These are phyloP conservation scores for Penium margaritaceum DNA, from an alignment of 139 green algal species.

Conservation along the genomic window DNA sequence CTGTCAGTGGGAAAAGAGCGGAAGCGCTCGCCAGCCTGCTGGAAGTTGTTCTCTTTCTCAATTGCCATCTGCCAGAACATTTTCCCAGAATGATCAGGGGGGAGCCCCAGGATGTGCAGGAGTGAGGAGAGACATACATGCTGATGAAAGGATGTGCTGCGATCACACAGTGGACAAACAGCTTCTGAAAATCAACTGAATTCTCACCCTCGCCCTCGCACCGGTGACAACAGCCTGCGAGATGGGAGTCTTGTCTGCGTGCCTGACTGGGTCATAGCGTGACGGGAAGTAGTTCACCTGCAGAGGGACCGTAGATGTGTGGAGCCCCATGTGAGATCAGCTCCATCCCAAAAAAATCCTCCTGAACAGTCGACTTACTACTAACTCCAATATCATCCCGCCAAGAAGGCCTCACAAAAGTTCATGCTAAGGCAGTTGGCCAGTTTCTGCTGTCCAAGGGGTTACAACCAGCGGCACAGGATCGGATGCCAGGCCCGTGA, in stretches of 20 bases:
- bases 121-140: too few species aligned
- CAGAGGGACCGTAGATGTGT: neutral
- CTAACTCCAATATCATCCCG: too few species aligned
- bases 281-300: constrained; percentile 93
- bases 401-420: too few species aligned
- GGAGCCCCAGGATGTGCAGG: neutral
- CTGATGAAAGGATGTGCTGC: neutral
- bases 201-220: constrained; percentile 62
- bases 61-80: constrained; percentile 56
- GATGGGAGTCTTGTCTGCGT: constrained; percentile 68
- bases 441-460: neutral
- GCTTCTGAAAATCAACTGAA: neutral
- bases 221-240: constrained; percentile 53
- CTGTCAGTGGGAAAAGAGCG: constrained; percentile 66
- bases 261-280: constrained; percentile 72
- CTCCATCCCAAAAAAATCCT: too few species aligned
- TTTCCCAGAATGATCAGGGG: neutral
- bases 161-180: neutral
- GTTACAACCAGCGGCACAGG: too few species aligned
- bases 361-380: neutral
- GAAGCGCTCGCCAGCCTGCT: constrained; percentile 68
- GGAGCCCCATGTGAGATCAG: too few species aligned
- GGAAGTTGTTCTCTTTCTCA: constrained; percentile 91
- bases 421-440: neutral
- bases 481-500: too few species aligned